Conservation (phyloP, 1,284 basidiomycete species). For the Ganoderma sp. region DNA sequence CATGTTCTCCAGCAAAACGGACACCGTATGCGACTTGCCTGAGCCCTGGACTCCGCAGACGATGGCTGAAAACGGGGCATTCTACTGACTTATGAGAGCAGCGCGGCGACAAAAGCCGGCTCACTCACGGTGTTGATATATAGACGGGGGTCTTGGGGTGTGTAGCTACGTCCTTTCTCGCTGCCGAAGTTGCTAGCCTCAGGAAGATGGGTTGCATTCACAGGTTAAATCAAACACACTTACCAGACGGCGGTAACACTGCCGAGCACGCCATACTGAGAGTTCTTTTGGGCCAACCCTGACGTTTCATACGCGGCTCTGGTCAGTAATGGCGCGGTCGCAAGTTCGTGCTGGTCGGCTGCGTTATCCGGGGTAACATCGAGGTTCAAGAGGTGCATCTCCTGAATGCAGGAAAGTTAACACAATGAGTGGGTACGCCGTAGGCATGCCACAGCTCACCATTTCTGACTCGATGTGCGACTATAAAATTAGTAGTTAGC, state of each 20-base stretch:
- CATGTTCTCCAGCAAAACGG: conserved; percentile 70
- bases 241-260: conserved; percentile 38
- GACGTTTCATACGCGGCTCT: conserved; percentile 39
- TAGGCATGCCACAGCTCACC: neutral
- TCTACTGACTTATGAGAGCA: conserved; percentile 33
- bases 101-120: neutral
- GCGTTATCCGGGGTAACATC: conserved; percentile 10
- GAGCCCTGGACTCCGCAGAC: conserved; percentile 54
- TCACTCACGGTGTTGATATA: conserved; percentile 43
- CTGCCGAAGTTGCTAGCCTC: neutral
- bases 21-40: conserved; percentile 74
- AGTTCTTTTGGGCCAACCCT: conserved; percentile 25
- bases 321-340: conserved; percentile 43
- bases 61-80: conserved; percentile 45
- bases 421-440: neutral
- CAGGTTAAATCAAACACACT: conserved; percentile 9
- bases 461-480: neutral
- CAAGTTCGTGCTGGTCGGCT: conserved; percentile 36
- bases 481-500: neutral
- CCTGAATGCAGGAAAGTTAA: neutral
- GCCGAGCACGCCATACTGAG: conserved; percentile 43
- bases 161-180: conserved; percentile 10
- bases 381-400: conserved; percentile 18
- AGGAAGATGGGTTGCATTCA: neutral
- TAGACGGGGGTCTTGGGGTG: conserved; percentile 35